A percentile compares a stretch with the other conserved stretches of the same genome.
Conservation (phyloP, 257 asterid genomes). For the Nicotiana attenuata region DNA sequence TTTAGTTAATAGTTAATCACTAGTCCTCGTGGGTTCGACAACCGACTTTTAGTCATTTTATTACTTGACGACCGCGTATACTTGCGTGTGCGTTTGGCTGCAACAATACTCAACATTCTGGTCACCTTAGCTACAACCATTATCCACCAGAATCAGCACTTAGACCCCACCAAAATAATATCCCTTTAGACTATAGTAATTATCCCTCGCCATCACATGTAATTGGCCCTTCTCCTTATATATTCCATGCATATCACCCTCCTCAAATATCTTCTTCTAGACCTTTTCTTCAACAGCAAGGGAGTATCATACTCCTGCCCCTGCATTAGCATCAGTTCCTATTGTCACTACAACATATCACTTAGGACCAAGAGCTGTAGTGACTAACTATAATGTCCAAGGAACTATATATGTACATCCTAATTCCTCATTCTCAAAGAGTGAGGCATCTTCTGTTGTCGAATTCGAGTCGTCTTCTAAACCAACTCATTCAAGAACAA, state of each 20-base stretch:
- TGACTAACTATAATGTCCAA: constrained; percentile 23
- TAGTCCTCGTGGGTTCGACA: too few relatives aligned
- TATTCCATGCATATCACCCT: constrained; percentile 37
- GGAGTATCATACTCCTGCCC: constrained; percentile 44
- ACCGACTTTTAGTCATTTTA: too few relatives aligned
- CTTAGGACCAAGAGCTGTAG: constrained; percentile 51
- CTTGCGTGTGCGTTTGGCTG: too few relatives aligned
- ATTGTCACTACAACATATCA: constrained; percentile 33
- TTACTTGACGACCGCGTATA: too few relatives aligned
- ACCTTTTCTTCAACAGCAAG: constrained; percentile 27
- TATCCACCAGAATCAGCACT: constrained; percentile 21
- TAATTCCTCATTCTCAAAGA: constrained; percentile 50
- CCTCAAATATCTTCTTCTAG: constrained; percentile 30
- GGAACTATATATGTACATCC: constrained; percentile 39
- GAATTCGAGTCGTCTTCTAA: constrained; percentile 17
- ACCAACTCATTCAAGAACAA: constrained; percentile 23
- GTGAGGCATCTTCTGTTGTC: constrained; percentile 31
- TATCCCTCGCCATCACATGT: constrained; percentile 29
- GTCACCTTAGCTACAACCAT: constrained; percentile 24
- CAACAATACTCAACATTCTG: constrained; percentile 26
- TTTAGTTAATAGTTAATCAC: too few relatives aligned
- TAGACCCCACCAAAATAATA: constrained; percentile 12
- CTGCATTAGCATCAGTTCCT: constrained; percentile 21
- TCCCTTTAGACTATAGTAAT: constrained; percentile 22
- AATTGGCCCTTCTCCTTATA: constrained; percentile 40